Conservation (phyloP, 805 yeast genomes). For the Myxozyma neglecta region DNA sequence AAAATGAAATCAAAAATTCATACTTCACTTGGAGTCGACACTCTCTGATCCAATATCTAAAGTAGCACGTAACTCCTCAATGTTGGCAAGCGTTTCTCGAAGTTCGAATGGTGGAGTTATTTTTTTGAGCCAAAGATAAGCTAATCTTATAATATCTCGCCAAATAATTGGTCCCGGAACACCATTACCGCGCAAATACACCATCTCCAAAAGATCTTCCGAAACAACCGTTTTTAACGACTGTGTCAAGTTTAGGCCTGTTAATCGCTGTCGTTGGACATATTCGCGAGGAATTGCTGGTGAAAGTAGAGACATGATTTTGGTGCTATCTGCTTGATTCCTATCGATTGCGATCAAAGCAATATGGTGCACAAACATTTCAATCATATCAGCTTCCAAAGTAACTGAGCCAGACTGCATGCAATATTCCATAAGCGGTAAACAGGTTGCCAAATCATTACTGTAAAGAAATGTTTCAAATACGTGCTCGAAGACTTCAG, state of each 20-base stretch:
- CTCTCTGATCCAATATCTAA: not conserved
- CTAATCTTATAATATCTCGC: conserved; percentile 12
- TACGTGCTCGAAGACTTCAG: not conserved
- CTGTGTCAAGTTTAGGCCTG: not conserved
- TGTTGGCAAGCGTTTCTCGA: not conserved
- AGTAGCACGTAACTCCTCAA: not conserved
- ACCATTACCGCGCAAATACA: not conserved
- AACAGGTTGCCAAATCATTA: conserved; percentile 8
- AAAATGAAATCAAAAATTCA: too few relatives aligned
- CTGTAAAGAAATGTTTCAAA: conserved; percentile 8
- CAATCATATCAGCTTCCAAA: conserved; percentile 2
- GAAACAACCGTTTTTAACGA: not conserved
- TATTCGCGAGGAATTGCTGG: conserved; percentile 13
- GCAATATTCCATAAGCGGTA: conserved; percentile 17
- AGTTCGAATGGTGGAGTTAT: not conserved
- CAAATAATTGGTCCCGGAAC: conserved; percentile 5
- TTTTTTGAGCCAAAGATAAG: conserved; percentile 8
- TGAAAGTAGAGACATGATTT: not conserved
- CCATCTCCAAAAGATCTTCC: conserved; percentile 9
- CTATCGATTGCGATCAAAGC: not conserved
- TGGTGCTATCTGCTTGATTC: not conserved
- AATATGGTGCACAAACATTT: conserved; percentile 3
- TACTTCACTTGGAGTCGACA: not conserved
- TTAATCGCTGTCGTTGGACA: not conserved
- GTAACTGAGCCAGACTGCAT: conserved; percentile 3